phyloP scores from a whole-genome alignment of 257 asterid genomes.

The Mitragyna speciosa region DNA sequence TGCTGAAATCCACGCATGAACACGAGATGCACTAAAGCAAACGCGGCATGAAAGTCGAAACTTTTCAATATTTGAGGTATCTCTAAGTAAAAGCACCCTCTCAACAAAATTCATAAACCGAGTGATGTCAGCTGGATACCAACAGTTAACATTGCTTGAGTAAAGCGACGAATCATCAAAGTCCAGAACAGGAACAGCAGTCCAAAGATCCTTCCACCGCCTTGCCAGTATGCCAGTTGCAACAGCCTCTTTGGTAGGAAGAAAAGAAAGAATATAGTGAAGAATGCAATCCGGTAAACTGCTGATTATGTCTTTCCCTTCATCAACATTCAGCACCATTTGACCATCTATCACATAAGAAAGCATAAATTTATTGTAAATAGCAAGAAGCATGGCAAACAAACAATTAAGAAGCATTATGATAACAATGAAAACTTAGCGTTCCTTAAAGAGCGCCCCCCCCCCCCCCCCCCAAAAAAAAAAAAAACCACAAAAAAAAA shows the following conservation, averaged over 20 bases:
- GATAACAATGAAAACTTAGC: neutral
- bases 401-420: neutral
- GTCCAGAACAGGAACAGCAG: conserved; percentile 40
- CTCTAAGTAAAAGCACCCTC: conserved; percentile 45
- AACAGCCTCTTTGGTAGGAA: conserved; percentile 53
- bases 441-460: neutral
- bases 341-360: neutral
- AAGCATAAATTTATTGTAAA: neutral
- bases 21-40: conserved; percentile 45
- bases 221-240: conserved; percentile 46
- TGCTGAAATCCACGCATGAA: conserved; percentile 47
- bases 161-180: conserved; percentile 50
- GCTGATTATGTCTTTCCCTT: conserved; percentile 40
- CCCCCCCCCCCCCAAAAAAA: too few species aligned
- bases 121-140: conserved; percentile 31
- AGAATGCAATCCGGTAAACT: conserved; percentile 50
- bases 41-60: conserved; percentile 61
- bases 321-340: conserved; percentile 19
- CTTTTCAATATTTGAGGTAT: conserved; percentile 34
- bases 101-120: conserved; percentile 48
- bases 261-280: conserved; percentile 50
- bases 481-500: too few species aligned
- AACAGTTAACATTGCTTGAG: conserved; percentile 23
- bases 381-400: conserved; percentile 3
- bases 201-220: conserved; percentile 57